Evolutionary conservation across 1,284 basidiomycete species (phyloP).

Genomic region (Leccinum griseonigrum): DNA sequence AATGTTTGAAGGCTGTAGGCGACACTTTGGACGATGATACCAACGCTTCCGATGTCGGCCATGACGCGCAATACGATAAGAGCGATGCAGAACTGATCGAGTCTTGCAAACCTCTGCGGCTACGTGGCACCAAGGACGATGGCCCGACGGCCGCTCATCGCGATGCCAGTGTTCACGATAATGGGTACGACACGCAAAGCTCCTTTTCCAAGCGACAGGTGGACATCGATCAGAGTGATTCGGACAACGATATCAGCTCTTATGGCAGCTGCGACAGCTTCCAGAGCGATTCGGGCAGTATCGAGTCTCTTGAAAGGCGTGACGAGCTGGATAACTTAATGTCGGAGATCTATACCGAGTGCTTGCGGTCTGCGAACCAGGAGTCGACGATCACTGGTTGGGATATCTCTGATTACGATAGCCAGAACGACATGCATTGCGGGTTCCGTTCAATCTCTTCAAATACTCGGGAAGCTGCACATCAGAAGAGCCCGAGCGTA

Average conservation of each 20-base stretch:
- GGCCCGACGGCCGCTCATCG: background rate
- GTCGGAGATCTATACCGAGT: background rate
- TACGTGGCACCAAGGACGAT: background rate
- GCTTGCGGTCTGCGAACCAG: background rate
- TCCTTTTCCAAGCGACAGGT: background rate
- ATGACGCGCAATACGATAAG: background rate
- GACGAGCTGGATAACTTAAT: background rate
- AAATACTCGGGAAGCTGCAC: background rate
- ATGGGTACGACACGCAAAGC: background rate
- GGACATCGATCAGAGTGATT: background rate
- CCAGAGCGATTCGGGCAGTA: background rate
- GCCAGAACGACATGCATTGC: too few relatives aligned
- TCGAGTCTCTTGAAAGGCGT: background rate
- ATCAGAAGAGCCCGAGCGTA: background rate
- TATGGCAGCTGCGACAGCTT: background rate
- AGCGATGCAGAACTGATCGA: background rate
- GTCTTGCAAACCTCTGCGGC: background rate
- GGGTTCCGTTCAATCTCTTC: background rate
- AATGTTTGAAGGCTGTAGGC: background rate
- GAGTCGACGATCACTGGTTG: background rate
- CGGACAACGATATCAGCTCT: background rate
- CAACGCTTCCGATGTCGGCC: background rate
- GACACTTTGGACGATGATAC: background rate
- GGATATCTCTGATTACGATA: background rate
- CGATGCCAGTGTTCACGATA: background rate